A percentile compares a stretch with the other conserved stretches of the same genome.
Evolutionary conservation across 495 filamentous ascomycete species (phyloP).

Genomic region (Aspergillus indologenus): DNA sequence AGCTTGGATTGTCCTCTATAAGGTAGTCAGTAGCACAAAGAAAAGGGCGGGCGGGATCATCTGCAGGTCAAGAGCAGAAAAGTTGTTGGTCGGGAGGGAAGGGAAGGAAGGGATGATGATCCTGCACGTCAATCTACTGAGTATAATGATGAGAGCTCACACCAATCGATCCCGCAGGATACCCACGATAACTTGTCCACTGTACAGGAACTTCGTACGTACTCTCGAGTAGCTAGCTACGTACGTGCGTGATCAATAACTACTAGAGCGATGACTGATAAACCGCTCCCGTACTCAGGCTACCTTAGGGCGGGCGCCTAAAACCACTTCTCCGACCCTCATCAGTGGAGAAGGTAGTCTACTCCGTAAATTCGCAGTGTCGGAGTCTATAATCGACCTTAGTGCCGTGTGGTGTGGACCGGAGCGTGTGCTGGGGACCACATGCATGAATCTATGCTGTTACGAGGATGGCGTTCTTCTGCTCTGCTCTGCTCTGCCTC

Average conservation of each 20-base stretch:
- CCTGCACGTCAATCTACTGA: slow-evolving; percentile 16
- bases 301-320: not conserved
- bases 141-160: slow-evolving; percentile 6
- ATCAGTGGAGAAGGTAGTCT: too few relatives aligned
- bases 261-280: too few relatives aligned
- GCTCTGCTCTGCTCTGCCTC: not conserved
- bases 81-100: slow-evolving; percentile 14
- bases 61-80: slow-evolving; percentile 14
- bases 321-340: not conserved
- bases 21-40: too few relatives aligned
- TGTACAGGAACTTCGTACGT: too few relatives aligned
- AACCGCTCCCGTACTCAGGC: not conserved
- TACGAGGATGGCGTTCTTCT: not conserved
- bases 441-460: not conserved
- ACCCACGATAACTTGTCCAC: too few relatives aligned
- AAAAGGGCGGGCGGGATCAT: slow-evolving; percentile 11
- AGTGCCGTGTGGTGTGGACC: not conserved
- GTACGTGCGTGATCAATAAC: too few relatives aligned
- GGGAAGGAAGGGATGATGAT: slow-evolving; percentile 11
- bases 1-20: too few relatives aligned
- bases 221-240: too few relatives aligned
- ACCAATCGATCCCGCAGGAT: slow-evolving; percentile 15
- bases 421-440: not conserved
- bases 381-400: not conserved
- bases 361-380: not conserved